phyloP scores from a whole-genome alignment of 257 asterid species.

The Scutellaria barbata region DNA sequence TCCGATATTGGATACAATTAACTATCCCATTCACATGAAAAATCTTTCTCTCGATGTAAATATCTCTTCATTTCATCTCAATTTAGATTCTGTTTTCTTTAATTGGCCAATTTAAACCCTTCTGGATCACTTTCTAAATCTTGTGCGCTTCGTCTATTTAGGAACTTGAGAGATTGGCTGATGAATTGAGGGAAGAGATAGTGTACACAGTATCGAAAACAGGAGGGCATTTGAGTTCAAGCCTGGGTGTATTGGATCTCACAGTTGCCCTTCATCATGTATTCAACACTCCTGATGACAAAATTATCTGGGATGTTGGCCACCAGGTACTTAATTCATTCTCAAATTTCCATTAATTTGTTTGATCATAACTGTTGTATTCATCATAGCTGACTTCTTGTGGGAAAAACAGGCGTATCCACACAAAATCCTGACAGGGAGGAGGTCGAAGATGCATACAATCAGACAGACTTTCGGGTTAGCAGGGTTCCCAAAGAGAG shows the following conservation, averaged over 20 bases:
- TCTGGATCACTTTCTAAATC: neutral
- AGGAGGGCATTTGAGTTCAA: constrained; percentile 65
- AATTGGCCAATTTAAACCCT: neutral
- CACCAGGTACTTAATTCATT: constrained; percentile 50
- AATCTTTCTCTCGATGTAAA: constrained; percentile 60
- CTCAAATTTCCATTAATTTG: too few species aligned
- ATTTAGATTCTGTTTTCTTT: neutral
- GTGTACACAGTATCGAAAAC: constrained; percentile 58
- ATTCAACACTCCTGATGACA: constrained; percentile 60
- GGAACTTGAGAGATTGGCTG: constrained; percentile 52
- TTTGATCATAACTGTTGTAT: too few species aligned
- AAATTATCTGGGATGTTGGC: constrained; percentile 71
- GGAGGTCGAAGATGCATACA: constrained; percentile 60
- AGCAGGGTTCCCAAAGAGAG: constrained; percentile 67
- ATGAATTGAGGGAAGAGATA: constrained; percentile 60
- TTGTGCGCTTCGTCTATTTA: neutral
- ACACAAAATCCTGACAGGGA: constrained; percentile 68
- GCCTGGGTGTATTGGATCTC: constrained; percentile 61
- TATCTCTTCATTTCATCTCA: neutral
- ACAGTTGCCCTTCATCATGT: constrained; percentile 72
- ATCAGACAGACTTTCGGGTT: constrained; percentile 59
- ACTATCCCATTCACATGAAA: constrained; percentile 64
- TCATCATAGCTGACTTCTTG: too few species aligned
- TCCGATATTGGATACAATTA: constrained; percentile 60
- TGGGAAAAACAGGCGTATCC: constrained; percentile 46